These are phyloP conservation scores for Boletellus deceptivus DNA, from an alignment of 1,284 basidiomycete genomes.

Conservation along the genomic window DNA sequence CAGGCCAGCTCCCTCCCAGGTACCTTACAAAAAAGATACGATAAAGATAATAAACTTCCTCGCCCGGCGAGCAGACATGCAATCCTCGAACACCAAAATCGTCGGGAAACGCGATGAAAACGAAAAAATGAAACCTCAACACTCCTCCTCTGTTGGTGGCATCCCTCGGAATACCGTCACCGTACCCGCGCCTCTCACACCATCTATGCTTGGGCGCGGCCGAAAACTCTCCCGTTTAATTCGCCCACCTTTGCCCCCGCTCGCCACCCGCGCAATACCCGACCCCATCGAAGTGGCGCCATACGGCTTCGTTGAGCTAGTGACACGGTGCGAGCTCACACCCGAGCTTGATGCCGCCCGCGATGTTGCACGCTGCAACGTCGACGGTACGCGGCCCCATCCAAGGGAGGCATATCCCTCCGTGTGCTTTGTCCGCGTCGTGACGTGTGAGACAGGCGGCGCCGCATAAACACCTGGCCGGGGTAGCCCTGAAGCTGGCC, in stretches of 20 bases:
- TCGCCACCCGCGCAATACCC: conserved; percentile 23
- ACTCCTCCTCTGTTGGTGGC: conserved; percentile 30
- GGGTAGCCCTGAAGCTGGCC: conserved; percentile 16
- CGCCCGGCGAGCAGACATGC: conserved; percentile 22
- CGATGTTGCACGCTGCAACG: conserved; percentile 27
- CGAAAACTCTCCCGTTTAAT: conserved; percentile 69
- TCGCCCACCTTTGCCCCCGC: conserved; percentile 45
- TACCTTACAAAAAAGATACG: conserved; percentile 22
- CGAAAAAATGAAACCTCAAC: conserved; percentile 1
- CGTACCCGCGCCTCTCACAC: conserved; percentile 19
- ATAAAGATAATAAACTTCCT: conserved; percentile 25
- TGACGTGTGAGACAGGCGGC: conserved; percentile 11
- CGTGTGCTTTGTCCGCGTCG: conserved; percentile 25
- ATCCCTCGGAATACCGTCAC: conserved; percentile 22
- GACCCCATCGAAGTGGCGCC: conserved; percentile 26
- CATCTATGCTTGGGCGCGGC: conserved; percentile 67
- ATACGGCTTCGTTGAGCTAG: conserved; percentile 15
- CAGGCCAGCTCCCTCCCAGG: not conserved
- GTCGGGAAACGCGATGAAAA: not conserved
- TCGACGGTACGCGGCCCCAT: conserved; percentile 30
- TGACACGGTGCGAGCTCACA: conserved; percentile 14
- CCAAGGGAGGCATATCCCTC: conserved; percentile 28
- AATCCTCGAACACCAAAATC: not conserved
- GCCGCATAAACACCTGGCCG: conserved; percentile 5
- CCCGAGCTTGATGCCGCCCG: conserved; percentile 17